Conservation (phyloP, 129 eudicot species). For the Erigeron canadensis region DNA sequence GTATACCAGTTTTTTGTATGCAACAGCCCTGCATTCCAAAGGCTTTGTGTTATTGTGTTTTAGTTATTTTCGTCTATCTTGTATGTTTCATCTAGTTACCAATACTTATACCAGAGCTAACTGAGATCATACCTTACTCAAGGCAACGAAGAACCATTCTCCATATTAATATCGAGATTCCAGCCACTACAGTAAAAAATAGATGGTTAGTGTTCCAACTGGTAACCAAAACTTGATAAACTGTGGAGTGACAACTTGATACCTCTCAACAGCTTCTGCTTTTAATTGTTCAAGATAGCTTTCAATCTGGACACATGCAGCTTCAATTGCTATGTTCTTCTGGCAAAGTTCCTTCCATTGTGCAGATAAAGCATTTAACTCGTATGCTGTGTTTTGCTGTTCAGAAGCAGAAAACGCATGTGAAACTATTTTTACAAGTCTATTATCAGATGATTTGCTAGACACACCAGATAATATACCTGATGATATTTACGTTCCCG, state of each 20-base stretch:
- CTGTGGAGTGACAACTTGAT: slow-evolving; percentile 10
- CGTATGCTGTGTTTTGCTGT: slow-evolving; percentile 92
- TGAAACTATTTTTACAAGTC: slow-evolving; percentile 5
- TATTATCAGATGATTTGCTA: slow-evolving; percentile 2
- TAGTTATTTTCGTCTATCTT: neutral
- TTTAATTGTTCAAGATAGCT: slow-evolving; percentile 53
- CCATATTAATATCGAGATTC: slow-evolving; percentile 62
- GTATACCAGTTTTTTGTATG: neutral
- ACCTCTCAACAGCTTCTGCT: slow-evolving; percentile 77
- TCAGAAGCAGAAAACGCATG: slow-evolving; percentile 14
- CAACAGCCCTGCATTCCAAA: slow-evolving; percentile 3
- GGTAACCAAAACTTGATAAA: neutral
- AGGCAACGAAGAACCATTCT: slow-evolving; percentile 49
- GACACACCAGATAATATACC: slow-evolving; percentile 39
- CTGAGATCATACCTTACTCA: slow-evolving; percentile 30
- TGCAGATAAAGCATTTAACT: slow-evolving; percentile 85
- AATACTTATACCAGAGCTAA: slow-evolving; percentile 1
- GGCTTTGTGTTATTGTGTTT: neutral
- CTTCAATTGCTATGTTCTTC: slow-evolving; percentile 83
- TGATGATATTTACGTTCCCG: slow-evolving; percentile 95
- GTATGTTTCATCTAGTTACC: neutral
- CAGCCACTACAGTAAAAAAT: slow-evolving; percentile 53
- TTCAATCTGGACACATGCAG: slow-evolving; percentile 68
- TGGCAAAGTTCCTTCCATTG: slow-evolving; percentile 95
- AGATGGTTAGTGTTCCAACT: slow-evolving; percentile 4